Conservation (phyloP, 2,329 filamentous ascomycete species). For the Penicillium nordicum region DNA sequence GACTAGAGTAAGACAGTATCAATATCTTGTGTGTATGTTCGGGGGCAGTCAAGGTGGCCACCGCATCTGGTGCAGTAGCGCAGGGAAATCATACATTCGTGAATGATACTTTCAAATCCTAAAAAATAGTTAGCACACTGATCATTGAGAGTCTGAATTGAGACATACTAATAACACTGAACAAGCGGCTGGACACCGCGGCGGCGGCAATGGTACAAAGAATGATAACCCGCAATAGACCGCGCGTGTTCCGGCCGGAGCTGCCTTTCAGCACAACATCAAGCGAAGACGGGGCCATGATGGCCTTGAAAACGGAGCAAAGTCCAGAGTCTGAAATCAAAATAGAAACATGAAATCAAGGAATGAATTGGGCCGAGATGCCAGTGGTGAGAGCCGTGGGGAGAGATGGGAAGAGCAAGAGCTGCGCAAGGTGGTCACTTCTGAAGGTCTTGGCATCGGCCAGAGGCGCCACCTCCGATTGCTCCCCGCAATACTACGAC, state of each 20-base stretch:
- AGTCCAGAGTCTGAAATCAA: constrained; percentile 27
- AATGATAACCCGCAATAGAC: constrained; percentile 84
- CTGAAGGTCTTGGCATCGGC: constrained; percentile 37
- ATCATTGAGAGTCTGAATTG: constrained; percentile 1
- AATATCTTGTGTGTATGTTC: constrained; percentile 19
- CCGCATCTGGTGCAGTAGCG: neutral
- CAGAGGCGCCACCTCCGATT: constrained; percentile 29
- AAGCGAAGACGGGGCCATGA: constrained; percentile 47
- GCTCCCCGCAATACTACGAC: constrained; percentile 30
- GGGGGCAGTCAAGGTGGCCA: constrained; percentile 10
- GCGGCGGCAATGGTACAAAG: constrained; percentile 86
- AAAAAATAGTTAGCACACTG: constrained; percentile 16
- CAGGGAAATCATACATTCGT: constrained; percentile 75
- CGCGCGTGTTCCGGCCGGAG: constrained; percentile 75
- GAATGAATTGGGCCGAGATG: constrained; percentile 21
- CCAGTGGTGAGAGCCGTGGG: constrained; percentile 22
- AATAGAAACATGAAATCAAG: constrained; percentile 27
- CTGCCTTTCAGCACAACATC: constrained; percentile 70
- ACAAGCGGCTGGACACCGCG: constrained; percentile 87
- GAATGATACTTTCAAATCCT: constrained; percentile 99
- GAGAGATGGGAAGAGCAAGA: constrained; percentile 23
- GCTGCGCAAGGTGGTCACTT: constrained; percentile 46
- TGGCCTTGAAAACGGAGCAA: constrained; percentile 36
- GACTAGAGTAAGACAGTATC: constrained; percentile 56
- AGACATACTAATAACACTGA: constrained; percentile 91